phyloP scores from a whole-genome alignment of 768 basidiomycete species.

The Suillus weaverae region DNA sequence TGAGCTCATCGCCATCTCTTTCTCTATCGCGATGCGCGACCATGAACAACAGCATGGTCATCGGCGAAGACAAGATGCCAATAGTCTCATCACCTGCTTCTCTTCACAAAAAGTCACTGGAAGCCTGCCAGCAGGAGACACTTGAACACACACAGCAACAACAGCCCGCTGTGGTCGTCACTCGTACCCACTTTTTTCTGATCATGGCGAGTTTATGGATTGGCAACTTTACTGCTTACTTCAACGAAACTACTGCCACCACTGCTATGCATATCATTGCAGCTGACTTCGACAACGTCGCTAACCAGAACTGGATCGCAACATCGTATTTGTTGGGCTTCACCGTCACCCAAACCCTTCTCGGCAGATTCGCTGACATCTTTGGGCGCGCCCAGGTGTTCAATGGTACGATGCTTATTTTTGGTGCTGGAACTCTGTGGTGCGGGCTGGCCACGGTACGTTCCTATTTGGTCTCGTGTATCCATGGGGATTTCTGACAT shows the following conservation, averaged over 20 bases:
- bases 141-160: constrained; percentile 6
- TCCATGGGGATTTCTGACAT: constrained; percentile 5
- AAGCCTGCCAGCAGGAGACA: constrained; percentile 1
- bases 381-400: constrained; percentile 36
- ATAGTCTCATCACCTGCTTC: constrained; percentile 9
- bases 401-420: constrained; percentile 37
- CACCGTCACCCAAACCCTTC: constrained; percentile 36
- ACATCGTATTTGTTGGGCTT: constrained; percentile 36
- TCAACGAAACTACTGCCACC: constrained; percentile 35
- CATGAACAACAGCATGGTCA: constrained; percentile 24
- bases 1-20: constrained; percentile 28
- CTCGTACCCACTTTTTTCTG: constrained; percentile 31
- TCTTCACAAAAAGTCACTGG: constrained; percentile 4
- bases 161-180: constrained; percentile 30
- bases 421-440: constrained; percentile 34
- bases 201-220: constrained; percentile 36
- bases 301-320: constrained; percentile 37
- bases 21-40: constrained; percentile 34
- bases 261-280: constrained; percentile 38
- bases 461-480: background rate
- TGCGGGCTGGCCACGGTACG: constrained; percentile 33
- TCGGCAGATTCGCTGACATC: constrained; percentile 36
- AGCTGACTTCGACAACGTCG: constrained; percentile 27
- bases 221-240: constrained; percentile 36
- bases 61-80: constrained; percentile 26